Base-by-base conservation (phyloP, 139 green algal genomes). In the Tetraselmis striata region DNA sequence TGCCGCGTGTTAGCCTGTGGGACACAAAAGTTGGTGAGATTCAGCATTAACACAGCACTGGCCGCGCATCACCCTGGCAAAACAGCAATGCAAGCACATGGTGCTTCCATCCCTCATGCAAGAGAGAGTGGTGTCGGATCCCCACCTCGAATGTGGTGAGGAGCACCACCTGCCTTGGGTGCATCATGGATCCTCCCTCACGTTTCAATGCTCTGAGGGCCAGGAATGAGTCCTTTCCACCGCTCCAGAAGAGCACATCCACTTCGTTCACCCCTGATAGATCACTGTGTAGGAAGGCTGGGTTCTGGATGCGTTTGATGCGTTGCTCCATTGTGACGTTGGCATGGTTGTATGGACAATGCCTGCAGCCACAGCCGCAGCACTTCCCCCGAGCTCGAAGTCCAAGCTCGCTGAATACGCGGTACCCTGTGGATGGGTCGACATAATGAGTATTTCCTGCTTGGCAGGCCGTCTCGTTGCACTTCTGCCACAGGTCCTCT, bases 191-290 rank as follows among this genome's bases (percentile, higher is more conserved):
- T 11, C 22, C 31, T 5, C 29, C 28, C 28, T 5, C 31, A 23
- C 78, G 78, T 30, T 75, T 32, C 31, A 82, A 23, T 30, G 78
- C 78, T 2, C 78, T 28, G 22, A 76, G 32, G 59, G 78, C 78
- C 67, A 82, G 23, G 31, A 76, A 82, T 23, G 78, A 82, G 31
- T 82, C 78, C 30, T 82, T 82, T 23, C 78, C 78, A 2, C 31
- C 67, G 23, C 31, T 76, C 78, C 78, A 82, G 78, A 82, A 82
- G 29, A 82, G 31, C 31, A 82, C 78, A 2, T 76, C 78, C 67
- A 82, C 75, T 18, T 78, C 28, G 18, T 18, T 22, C 5, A 2
- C 23, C 11, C 27, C 75, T 18, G 5, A 11, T 2, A 32, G 18
- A 78, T 30, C 75, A 23, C 27, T 18, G 75, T 78, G 11, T 18